A percentile compares a stretch with the other conserved stretches of the same genome.
phyloP scores from a whole-genome alignment of 1,139 yeast species.

The Suhomyces terraborum region DNA sequence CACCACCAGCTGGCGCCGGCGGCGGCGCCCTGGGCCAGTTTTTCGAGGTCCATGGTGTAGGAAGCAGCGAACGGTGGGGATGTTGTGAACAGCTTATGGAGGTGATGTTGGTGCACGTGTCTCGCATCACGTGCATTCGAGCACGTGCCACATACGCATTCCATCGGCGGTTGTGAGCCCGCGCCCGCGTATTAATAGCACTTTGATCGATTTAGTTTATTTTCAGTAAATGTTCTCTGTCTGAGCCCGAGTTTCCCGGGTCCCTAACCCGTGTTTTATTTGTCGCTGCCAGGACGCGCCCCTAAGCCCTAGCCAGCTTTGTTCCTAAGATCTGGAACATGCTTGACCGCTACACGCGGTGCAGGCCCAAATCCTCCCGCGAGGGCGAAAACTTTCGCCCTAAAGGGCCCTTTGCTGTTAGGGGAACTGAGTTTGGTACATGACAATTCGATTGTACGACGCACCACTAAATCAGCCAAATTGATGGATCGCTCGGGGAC shows the following conservation, averaged over 20 bases:
- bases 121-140: neutral
- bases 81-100: neutral
- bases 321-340: neutral
- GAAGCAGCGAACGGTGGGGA: neutral
- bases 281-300: neutral
- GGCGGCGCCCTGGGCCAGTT: neutral
- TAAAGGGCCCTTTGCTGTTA: too few species aligned
- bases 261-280: neutral
- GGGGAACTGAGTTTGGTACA: too few species aligned
- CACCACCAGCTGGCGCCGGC: neutral
- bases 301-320: neutral
- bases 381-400: neutral
- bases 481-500: too few species aligned
- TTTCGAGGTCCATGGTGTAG: constrained; percentile 6
- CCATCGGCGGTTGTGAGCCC: neutral
- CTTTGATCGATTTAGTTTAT: neutral
- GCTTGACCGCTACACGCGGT: neutral
- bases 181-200: neutral
- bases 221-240: neutral
- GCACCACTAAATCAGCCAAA: too few species aligned
- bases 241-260: neutral
- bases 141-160: neutral
- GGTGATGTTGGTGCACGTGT: constrained; percentile 2
- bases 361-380: neutral
- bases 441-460: too few species aligned